Base-by-base conservation (phyloP, 148 eudicot genomes). In the Diospyros kaki region DNA sequence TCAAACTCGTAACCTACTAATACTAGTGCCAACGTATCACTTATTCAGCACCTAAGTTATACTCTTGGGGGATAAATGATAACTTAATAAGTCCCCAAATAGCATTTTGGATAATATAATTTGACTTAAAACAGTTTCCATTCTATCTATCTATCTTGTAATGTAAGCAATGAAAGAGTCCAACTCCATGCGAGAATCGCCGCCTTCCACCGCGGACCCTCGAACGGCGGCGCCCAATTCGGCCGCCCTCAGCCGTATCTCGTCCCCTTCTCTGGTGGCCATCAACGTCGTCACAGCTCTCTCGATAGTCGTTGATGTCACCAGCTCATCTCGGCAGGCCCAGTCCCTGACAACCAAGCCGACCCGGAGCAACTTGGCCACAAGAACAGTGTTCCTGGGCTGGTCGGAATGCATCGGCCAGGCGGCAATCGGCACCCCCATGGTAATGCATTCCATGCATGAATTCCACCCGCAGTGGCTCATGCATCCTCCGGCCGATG, bases 141-240 rank as follows among this genome's bases (percentile, higher is more conserved):
- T 28, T 28, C 28, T 28, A 28, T 28, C 28, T 28, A 48, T 6
- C 52, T 75, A 66, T 55, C 78, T 66, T 12, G 78, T 66, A 65
- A 75, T 75, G 46, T 75, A 72, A 58, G 64, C 54, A 12, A 75
- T 44, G 68, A 75, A 75, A 58, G 78, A 66, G 15, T 75, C 72
- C 72, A 75, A 67, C 58, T 75, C 78, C 53, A 18, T 14, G 1
- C 56, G 17, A 18, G 78, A 75, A 66, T 9, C 18, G 2, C 66
- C 77, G 18, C 71, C 78, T 66, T 62, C 69, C 17, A n/a, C 63
- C 55, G 8, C 38, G 0, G 72, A 66, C 9, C 18, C 64, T 28
- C 72, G 48, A 1, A 67, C 13, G 4, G n/a, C 62, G 38, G n/a
- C 58, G 14, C 73, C 79, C 67, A 76, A 50, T 42, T 60, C 73